These are phyloP conservation scores for Amanita fuliginea DNA, from an alignment of 768 basidiomycete species.

Conservation along the genomic window DNA sequence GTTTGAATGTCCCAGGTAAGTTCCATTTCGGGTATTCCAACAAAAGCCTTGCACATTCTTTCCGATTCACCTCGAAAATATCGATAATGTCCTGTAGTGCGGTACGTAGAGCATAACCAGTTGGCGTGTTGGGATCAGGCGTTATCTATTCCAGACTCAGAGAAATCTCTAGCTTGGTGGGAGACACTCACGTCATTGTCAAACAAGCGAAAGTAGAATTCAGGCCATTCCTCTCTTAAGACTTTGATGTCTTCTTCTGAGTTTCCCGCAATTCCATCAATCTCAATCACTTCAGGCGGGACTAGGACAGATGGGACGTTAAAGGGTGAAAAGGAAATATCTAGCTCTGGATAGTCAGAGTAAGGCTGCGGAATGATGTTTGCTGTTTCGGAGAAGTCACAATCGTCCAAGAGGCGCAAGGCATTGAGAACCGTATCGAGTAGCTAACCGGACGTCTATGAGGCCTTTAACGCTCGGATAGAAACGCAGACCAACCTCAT, in stretches of 20 bases:
- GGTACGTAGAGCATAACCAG: conserved; percentile 73
- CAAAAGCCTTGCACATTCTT: conserved; percentile 83
- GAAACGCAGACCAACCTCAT: conserved; percentile 39
- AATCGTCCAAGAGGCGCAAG: conserved; percentile 48
- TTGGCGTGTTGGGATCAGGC: conserved; percentile 59
- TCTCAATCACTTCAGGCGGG: conserved; percentile 79
- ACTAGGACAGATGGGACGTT: conserved; percentile 72
- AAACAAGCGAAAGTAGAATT: conserved; percentile 59
- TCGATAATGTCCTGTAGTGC: conserved; percentile 68
- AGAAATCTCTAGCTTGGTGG: not conserved
- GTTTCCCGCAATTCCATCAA: conserved; percentile 60
- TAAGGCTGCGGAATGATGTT: conserved; percentile 61
- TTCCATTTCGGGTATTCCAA: conserved; percentile 84
- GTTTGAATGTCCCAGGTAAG: conserved; percentile 74
- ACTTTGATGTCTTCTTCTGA: conserved; percentile 60
- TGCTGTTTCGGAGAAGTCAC: conserved; percentile 46
- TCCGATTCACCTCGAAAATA: conserved; percentile 92
- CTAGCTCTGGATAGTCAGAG: conserved; percentile 31
- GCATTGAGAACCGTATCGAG: conserved; percentile 63
- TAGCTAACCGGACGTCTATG: conserved; percentile 31
- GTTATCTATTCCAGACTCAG: conserved; percentile 41
- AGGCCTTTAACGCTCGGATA: not conserved
- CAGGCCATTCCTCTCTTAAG: conserved; percentile 78
- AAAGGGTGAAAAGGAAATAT: conserved; percentile 34
- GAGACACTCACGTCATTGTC: conserved; percentile 35